Percentiles rank a stretch among this genome's conserved stretches.
phyloP scores from a whole-genome alignment of 805 yeast genomes.

The Wickerhamomyces queroliae region DNA sequence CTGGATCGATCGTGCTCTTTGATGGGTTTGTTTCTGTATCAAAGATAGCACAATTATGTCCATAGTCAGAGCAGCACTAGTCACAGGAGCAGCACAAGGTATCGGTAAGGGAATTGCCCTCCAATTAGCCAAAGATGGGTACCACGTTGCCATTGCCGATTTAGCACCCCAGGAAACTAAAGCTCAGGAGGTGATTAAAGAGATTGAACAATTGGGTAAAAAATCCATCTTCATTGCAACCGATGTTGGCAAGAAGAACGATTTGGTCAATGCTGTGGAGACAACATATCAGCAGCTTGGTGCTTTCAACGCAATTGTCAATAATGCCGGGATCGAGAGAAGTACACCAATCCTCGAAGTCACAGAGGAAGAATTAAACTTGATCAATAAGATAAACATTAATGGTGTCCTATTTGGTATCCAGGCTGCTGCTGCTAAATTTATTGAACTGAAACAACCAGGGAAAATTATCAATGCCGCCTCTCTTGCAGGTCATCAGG shows the following conservation, averaged over 20 bases:
- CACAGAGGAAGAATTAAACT: slow-evolving; percentile 23
- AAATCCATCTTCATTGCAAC: slow-evolving; percentile 21
- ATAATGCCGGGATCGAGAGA: slow-evolving; percentile 31
- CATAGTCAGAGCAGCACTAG: slow-evolving; percentile 43
- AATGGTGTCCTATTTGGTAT: slow-evolving; percentile 28
- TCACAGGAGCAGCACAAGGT: slow-evolving; percentile 90
- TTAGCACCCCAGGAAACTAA: slow-evolving; percentile 16
- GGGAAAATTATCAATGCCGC: slow-evolving; percentile 35
- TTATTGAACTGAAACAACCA: slow-evolving; percentile 20
- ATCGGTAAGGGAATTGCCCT: slow-evolving; percentile 78
- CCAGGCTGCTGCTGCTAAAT: slow-evolving; percentile 27
- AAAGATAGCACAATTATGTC: too few relatives aligned
- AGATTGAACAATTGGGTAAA: slow-evolving; percentile 15
- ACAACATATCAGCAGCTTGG: slow-evolving; percentile 25
- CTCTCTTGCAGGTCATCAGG: slow-evolving; percentile 29
- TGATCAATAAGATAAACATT: slow-evolving; percentile 23
- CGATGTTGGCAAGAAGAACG: slow-evolving; percentile 20
- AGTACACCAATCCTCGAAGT: slow-evolving; percentile 22
- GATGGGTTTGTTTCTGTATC: too few relatives aligned
- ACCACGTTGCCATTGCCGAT: slow-evolving; percentile 30
- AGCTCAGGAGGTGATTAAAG: slow-evolving; percentile 19
- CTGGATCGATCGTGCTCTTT: too few relatives aligned
- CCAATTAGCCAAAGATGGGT: slow-evolving; percentile 74
- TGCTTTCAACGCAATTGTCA: slow-evolving; percentile 28
- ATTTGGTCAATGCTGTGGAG: slow-evolving; percentile 24